A percentile compares a stretch with the other conserved stretches of the same genome.
Evolutionary conservation across 1,284 basidiomycete genomes (phyloP).

Genomic region (Ustilago cynodontis): DNA sequence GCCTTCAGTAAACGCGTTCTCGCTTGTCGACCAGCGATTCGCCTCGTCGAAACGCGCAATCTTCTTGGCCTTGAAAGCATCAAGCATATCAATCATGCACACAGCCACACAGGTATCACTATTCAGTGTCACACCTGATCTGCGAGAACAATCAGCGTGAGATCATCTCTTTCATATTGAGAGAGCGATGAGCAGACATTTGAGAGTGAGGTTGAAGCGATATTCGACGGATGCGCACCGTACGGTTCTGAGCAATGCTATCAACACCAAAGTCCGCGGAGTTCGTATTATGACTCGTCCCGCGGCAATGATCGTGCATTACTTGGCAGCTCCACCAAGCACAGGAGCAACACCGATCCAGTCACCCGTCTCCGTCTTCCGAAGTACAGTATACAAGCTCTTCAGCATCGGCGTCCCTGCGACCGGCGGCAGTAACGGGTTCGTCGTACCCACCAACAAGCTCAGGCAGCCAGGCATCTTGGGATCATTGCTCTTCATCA

Average conservation of each 20-base stretch:
- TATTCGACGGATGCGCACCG: not conserved
- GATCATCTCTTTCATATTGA: not conserved
- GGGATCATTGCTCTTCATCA: slow-evolving; percentile 48
- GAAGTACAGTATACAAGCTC: slow-evolving; percentile 39
- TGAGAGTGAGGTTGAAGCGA: not conserved
- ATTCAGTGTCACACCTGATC: not conserved
- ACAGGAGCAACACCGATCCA: slow-evolving; percentile 41
- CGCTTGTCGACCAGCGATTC: not conserved
- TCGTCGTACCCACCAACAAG: slow-evolving; percentile 35
- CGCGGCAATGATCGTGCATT: not conserved
- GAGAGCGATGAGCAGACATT: not conserved
- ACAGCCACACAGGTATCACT: not conserved
- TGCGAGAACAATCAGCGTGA: too few relatives aligned
- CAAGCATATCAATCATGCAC: not conserved
- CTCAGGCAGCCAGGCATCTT: slow-evolving; percentile 39
- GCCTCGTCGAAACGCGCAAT: slow-evolving; percentile 7
- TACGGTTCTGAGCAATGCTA: not conserved
- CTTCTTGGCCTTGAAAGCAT: not conserved
- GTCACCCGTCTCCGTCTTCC: slow-evolving; percentile 16
- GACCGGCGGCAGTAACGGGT: slow-evolving; percentile 35
- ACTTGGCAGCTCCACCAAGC: slow-evolving; percentile 6
- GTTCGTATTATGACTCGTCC: not conserved
- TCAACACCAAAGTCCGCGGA: slow-evolving; percentile 1
- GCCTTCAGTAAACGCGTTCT: not conserved
- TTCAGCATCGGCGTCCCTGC: slow-evolving; percentile 38